These are phyloP conservation scores for Pisolithus microcarpus DNA, from an alignment of 768 basidiomycete genomes.

Conservation along the genomic window DNA sequence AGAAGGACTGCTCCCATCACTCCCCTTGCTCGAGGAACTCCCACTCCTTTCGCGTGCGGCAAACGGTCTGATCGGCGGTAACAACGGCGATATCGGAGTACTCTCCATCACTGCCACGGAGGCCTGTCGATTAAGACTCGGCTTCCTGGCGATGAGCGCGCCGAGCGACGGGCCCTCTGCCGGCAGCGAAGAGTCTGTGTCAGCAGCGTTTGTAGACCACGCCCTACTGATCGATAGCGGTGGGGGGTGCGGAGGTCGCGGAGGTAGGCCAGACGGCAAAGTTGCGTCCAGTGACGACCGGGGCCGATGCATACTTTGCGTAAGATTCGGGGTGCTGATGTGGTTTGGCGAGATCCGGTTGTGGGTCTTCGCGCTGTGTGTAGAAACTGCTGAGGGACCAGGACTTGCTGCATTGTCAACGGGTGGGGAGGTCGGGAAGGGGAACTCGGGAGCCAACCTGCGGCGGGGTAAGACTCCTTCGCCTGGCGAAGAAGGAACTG, in stretches of 20 bases:
- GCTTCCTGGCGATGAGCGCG: constrained; percentile 20
- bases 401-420: neutral
- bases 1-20: constrained; percentile 25
- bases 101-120: constrained; percentile 52
- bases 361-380: constrained; percentile 1
- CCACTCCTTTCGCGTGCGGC: constrained; percentile 43
- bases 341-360: constrained; percentile 14
- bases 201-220: constrained; percentile 27
- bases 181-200: constrained; percentile 13
- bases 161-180: constrained; percentile 7
- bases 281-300: constrained; percentile 50
- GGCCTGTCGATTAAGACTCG: constrained; percentile 42
- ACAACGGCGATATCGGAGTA: constrained; percentile 28
- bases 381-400: constrained; percentile 4
- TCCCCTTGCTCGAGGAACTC: constrained; percentile 36
- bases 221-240: constrained; percentile 24
- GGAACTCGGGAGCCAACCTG: constrained; percentile 28
- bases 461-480: constrained; percentile 29
- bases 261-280: constrained; percentile 20
- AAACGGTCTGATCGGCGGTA: constrained; percentile 42
- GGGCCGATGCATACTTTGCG: constrained; percentile 42
- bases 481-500: constrained; percentile 30
- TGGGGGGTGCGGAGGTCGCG: constrained; percentile 17
- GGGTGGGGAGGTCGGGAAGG: constrained; percentile 26
- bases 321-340: constrained; percentile 14